These are phyloP conservation scores for Acanthamoeba triangularis DNA, from an alignment of 208 protist species.

Conservation along the genomic window DNA sequence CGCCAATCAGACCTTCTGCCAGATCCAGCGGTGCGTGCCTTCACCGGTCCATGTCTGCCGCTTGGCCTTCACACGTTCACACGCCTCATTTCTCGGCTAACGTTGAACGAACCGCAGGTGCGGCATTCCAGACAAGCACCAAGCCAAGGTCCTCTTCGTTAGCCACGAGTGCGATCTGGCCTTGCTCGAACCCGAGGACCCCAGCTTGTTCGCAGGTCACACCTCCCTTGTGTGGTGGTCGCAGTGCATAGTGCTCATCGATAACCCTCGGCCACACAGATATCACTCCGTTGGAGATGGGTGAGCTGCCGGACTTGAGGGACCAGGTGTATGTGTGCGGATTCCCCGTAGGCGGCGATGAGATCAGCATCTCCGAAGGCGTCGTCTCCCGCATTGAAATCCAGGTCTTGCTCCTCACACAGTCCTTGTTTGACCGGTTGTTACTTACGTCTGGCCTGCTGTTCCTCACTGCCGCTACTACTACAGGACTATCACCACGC, in stretches of 20 bases:
- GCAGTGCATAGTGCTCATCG: neutral
- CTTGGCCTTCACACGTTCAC: neutral
- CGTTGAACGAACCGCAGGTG: neutral
- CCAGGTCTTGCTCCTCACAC: neutral
- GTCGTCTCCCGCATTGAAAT: constrained; percentile 75
- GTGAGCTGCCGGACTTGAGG: constrained; percentile 42
- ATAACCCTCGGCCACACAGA: neutral
- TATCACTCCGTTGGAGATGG: constrained; percentile 27
- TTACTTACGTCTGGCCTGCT: neutral
- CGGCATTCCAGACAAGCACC: constrained; percentile 45
- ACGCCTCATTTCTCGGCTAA: neutral
- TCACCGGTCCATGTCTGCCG: neutral
- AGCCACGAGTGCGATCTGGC: constrained; percentile 77
- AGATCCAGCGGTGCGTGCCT: neutral
- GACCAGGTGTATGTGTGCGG: constrained; percentile 60
- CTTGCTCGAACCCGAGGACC: constrained; percentile 59
- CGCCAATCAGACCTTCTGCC: constrained; percentile 70
- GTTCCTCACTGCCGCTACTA: neutral
- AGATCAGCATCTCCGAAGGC: constrained; percentile 76
- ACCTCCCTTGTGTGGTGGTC: neutral
- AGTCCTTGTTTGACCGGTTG: neutral
- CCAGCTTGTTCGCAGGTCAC: neutral
- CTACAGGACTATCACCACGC: neutral
- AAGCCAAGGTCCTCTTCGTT: constrained; percentile 45
- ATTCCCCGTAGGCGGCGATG: constrained; percentile 74